Percentiles rank a stretch among this genome's conserved stretches.
Conservation (phyloP, 2,329 filamentous ascomycete species). For the Bipolaris victoriae region DNA sequence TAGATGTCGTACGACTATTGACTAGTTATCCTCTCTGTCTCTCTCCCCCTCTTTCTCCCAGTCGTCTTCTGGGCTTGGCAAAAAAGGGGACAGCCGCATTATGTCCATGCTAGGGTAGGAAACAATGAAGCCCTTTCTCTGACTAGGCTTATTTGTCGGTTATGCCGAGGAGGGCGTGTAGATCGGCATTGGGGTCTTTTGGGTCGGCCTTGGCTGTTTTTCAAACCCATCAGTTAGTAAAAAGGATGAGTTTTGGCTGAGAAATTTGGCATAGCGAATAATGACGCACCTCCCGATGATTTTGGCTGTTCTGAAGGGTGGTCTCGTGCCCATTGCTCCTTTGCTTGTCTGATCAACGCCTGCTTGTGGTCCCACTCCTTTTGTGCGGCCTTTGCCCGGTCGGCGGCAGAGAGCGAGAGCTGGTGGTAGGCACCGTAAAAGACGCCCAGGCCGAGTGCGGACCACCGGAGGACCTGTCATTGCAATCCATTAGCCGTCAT, state of each 20-base stretch:
- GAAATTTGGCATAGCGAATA: not conserved
- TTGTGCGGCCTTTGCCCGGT: conserved; percentile 73
- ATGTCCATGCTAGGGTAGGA: conserved; percentile 34
- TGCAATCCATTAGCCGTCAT: conserved; percentile 32
- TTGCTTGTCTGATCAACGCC: conserved; percentile 89
- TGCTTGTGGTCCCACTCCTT: conserved; percentile 91
- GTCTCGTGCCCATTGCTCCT: conserved; percentile 87
- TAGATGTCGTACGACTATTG: conserved; percentile 27
- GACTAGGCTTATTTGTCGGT: conserved; percentile 39
- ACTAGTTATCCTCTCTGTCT: conserved; percentile 10
- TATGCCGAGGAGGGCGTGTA: conserved; percentile 68
- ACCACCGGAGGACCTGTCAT: conserved; percentile 90
- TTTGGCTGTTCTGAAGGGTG: conserved; percentile 52
- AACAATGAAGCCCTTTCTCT: conserved; percentile 8
- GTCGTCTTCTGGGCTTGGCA: conserved; percentile 18
- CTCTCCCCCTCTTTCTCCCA: conserved; percentile 11
- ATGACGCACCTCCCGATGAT: conserved; percentile 39
- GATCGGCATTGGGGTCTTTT: conserved; percentile 87
- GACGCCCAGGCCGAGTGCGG: conserved; percentile 86
- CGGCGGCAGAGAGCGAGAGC: conserved; percentile 73
- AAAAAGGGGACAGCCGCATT: conserved; percentile 17
- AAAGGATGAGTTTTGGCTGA: not conserved
- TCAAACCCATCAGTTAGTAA: not conserved
- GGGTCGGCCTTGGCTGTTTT: conserved; percentile 66
- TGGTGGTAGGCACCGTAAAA: conserved; percentile 98